Percentiles rank a stretch among this genome's conserved stretches.
Conservation (phyloP, 192 early-diverging fungal species). For the Coemansia sp. region DNA sequence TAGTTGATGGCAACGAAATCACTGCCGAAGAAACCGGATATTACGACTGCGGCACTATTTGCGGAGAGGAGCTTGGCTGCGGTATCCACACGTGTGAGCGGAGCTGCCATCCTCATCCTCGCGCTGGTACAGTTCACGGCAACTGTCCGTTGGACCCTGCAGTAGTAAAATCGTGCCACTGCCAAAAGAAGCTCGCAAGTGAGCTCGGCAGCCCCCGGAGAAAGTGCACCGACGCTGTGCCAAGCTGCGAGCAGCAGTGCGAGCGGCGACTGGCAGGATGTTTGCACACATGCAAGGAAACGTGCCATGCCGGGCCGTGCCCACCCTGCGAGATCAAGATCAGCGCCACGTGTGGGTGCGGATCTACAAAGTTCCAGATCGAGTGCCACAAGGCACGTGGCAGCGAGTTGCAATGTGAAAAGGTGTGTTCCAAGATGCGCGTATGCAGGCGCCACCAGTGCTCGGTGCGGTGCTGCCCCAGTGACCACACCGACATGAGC, state of each 20-base stretch:
- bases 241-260: constrained; percentile 39
- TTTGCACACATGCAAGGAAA: constrained; percentile 57
- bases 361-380: constrained; percentile 31
- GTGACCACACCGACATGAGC: constrained; percentile 20
- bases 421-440: constrained; percentile 59
- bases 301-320: constrained; percentile 66
- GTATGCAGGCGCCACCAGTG: constrained; percentile 76
- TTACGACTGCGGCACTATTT: constrained; percentile 32
- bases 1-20: not conserved
- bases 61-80: constrained; percentile 49
- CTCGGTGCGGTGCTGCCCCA: constrained; percentile 62
- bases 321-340: constrained; percentile 57
- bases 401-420: constrained; percentile 59
- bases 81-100: constrained; percentile 64
- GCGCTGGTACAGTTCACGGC: constrained; percentile 9
- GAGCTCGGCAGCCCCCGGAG: constrained; percentile 22
- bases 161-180: constrained; percentile 35
- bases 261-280: constrained; percentile 43
- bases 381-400: constrained; percentile 30
- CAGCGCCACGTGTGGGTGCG: constrained; percentile 63
- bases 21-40: constrained; percentile 12
- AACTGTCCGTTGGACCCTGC: constrained; percentile 35
- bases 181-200: constrained; percentile 18
- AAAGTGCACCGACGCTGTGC: constrained; percentile 46
- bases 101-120: constrained; percentile 52